Evolutionary conservation across 1,139 yeast species (phyloP), one percentile per base, ranked within the genome.

Genomic region (Pneumocystis oryctolagi): DNA sequence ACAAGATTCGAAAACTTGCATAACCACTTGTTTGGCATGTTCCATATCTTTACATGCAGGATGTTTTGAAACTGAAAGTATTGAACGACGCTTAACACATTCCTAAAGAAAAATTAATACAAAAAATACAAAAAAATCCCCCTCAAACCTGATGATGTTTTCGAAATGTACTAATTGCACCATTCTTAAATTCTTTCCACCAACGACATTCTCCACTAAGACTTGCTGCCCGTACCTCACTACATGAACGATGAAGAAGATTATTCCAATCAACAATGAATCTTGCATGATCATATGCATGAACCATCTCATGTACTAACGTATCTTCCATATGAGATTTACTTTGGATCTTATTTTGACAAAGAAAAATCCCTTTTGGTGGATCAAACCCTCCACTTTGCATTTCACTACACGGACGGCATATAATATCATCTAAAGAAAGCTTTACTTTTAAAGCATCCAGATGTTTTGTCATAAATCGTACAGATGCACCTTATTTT

Each of bases 301-400:
- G 99, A 30, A 94, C 84, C 73, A 92, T 78, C 71, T 92, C 99
- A 73, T 92, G 99, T 2, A 97, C 81, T 67, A 92, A 75, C 0
- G 95, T 87, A 71, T 92, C 97, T 72, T 92, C 97, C 65, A 90
- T 75, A 70, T 89, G 95, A 81, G 87, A 84, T 71, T 85, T 85
- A 70, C 83, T 83, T 64, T 82, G 79, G 59, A 90, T 80, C 74
- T 90, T 80, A 73, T 92, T 90, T 68, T 92, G 89, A 74, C 99
- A 92, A 25, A 92, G 76, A 65, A 89, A 76, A 56, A 92, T 85
- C 1, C 98, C 98, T 63, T 82, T 75, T 61, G 88, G 85, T 0
- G 97, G 97, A 72, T 89, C 89, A 73, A 87, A 94, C 1, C 99
- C 98, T 56, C 96, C 96, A 57, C 95, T 89, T 70, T 87, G 85